Percentiles rank a stretch among this genome's conserved stretches.
These are phyloP conservation scores for Penicillium janthinellum DNA, from an alignment of 2,329 filamentous ascomycete genomes.

Conservation along the genomic window DNA sequence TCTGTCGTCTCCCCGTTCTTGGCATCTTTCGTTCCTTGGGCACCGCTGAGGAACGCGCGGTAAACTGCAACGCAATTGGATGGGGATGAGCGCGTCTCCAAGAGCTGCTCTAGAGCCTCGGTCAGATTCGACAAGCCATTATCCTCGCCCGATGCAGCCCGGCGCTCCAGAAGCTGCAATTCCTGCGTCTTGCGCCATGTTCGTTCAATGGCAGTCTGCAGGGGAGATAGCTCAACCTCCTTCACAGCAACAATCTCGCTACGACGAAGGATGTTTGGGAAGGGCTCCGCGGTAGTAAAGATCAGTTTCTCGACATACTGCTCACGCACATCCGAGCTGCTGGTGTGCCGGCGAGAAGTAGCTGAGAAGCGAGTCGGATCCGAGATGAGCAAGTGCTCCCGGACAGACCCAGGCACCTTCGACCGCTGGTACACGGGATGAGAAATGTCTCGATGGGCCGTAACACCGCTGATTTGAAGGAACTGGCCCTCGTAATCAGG, in stretches of 20 bases:
- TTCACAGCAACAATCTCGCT: conserved; percentile 77
- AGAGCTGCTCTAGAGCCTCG: conserved; percentile 74
- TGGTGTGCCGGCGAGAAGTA: conserved; percentile 70
- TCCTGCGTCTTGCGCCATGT: conserved; percentile 90
- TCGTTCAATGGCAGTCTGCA: conserved; percentile 88
- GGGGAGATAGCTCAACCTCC: conserved; percentile 67
- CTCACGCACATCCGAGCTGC: conserved; percentile 65
- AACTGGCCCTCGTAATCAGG: conserved; percentile 91
- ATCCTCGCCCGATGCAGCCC: conserved; percentile 71
- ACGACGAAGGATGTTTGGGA: conserved; percentile 86
- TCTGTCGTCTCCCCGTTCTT: conserved; percentile 40
- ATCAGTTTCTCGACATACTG: conserved; percentile 82
- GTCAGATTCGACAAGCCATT: conserved; percentile 68
- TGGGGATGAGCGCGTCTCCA: conserved; percentile 71
- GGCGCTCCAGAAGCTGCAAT: conserved; percentile 73
- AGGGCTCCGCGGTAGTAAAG: conserved; percentile 79
- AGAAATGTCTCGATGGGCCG: conserved; percentile 75
- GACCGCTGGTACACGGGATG: conserved; percentile 87
- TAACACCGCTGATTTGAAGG: conserved; percentile 77
- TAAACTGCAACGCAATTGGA: conserved; percentile 80
- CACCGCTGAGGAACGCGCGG: conserved; percentile 68
- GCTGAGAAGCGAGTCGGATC: conserved; percentile 78
- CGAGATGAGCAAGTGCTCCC: conserved; percentile 82
- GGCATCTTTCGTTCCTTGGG: conserved; percentile 37
- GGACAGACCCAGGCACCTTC: conserved; percentile 77